A percentile compares a stretch with the other conserved stretches of the same genome.
These are phyloP conservation scores for Beauveria sp. DNA, from an alignment of 2,329 filamentous ascomycete species.

Conservation along the genomic window DNA sequence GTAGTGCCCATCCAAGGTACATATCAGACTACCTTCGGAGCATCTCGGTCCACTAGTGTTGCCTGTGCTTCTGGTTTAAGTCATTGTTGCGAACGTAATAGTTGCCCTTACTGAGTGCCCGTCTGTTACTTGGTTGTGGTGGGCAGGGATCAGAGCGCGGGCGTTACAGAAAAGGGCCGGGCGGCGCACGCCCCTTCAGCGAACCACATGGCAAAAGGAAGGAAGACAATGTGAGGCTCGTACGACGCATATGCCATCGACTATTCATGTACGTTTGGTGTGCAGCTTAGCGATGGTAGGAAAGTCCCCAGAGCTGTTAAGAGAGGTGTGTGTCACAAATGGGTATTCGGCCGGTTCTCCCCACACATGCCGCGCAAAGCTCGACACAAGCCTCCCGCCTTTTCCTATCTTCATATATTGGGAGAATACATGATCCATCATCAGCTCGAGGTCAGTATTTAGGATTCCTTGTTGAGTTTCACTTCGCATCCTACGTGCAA, in stretches of 20 bases:
- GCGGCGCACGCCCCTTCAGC: neutral
- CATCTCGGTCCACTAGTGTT: neutral
- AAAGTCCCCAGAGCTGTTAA: neutral
- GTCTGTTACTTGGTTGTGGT: neutral
- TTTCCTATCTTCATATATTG: too few species aligned
- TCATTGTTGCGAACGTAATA: neutral
- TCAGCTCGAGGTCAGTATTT: neutral
- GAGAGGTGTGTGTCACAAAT: too few species aligned
- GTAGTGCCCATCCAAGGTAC: neutral
- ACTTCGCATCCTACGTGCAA: neutral
- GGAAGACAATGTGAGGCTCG: neutral
- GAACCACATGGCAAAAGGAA: neutral
- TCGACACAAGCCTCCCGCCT: too few species aligned
- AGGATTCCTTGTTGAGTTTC: neutral
- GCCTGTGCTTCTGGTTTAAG: neutral
- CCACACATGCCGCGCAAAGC: too few species aligned
- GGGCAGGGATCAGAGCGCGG: neutral
- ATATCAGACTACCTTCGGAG: neutral
- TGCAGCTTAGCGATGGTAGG: neutral
- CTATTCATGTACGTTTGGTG: neutral
- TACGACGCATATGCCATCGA: neutral
- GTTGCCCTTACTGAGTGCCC: neutral
- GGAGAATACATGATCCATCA: too few species aligned
- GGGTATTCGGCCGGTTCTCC: too few species aligned
- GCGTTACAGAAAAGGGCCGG: constrained; percentile 1